Evolutionary conservation across 371 early-diverging fungal species (phyloP), one percentile per base, ranked within the genome.

Genomic region (Phascolomyces articulosus): DNA sequence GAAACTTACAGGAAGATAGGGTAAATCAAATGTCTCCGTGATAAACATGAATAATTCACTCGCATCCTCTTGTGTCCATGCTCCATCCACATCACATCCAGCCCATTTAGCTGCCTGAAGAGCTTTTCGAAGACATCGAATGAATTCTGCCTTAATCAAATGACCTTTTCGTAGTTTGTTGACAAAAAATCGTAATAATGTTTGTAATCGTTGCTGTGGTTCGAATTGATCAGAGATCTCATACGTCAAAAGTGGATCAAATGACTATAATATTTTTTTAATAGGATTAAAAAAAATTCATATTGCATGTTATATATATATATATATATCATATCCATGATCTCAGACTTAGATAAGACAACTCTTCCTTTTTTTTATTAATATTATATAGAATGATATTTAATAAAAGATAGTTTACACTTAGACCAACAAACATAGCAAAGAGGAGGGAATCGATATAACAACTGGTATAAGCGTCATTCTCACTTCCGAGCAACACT

Each of bases 31-130:
- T n/a, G 79, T 77, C 29, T 82, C 77, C 10, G 84, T 83, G 41
- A 86, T 63, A 47, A 84, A 84, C 67, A 86, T 63, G 63, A 84
- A 86, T 6, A 86, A 64, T 58, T 86, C 86, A 55, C 78, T 78
- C 2, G 80, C 72, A 65, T 86, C 86, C 58, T 86, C 86, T 62
- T 85, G 85, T 1, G 78, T 70, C 78, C 80, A 69, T 48, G 63
- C 51, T 60, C 81, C 61, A 58, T 60, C 31, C 1, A 21, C 20
- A 40, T 75, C 66, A 29, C 62, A 54, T 21, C 78, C 74, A 27
- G 55, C 54, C 86, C 86, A 86, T 24, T 82, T 77, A 28, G 79
- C 73, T 51, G 71, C 67, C 38, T 73, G 67, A 26, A 86, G 58
- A 13, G 74, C 69, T 29, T 80, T 74, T 27, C 86, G 78, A 8